Base-by-base conservation (phyloP, 202 grass and related monocot genomes). In the Zoysia matrella region DNA sequence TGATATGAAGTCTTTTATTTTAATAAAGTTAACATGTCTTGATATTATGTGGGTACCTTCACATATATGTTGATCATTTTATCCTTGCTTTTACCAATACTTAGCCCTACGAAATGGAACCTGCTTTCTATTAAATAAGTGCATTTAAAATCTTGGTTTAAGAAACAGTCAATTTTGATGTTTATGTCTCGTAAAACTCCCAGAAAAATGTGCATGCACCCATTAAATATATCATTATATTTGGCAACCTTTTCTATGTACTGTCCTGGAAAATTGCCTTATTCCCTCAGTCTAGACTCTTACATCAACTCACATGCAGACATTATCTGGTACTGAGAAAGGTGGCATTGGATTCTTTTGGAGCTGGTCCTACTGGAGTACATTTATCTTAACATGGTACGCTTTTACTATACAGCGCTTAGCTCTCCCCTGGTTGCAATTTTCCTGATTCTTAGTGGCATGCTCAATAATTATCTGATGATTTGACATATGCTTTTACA, bases 291-390 rank as follows among this genome's bases (percentile, higher is more conserved):
- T 76, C 55, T 85, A 54, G 75, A 49, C 52, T 74, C 49, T 67
- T 78, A 11, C 67, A 78, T 74, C 18, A 55, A 52, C 71, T 76
- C 45, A 22, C 47, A 47, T 89, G 83, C 91, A 99, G 96, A 94
- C 93, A 82, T 90, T 99, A 78, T 81, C 72, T 73, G 77, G 75
- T 69, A 86, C 63, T 75, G 89, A 93, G 5, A 95, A 92, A 74
- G 87, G 89, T 76, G 93, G 85, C 79, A 94, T 99, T 81, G 93
- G 92, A 40, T 96, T 99, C 78, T 99, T 99, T 72, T 99, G 96
- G 96, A 94, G 96, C 67, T 95, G 93, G 89, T 99, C 96, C 12
- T 99, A 96, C 87, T 99, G 96, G 96, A 99, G 96, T 75, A 96
- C 96, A 80, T 99, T 96, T 88, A 88, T 99, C 80, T 86, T 99